These are phyloP conservation scores for Xylaria telfairii DNA, from an alignment of 495 filamentous ascomycete genomes.

Conservation along the genomic window DNA sequence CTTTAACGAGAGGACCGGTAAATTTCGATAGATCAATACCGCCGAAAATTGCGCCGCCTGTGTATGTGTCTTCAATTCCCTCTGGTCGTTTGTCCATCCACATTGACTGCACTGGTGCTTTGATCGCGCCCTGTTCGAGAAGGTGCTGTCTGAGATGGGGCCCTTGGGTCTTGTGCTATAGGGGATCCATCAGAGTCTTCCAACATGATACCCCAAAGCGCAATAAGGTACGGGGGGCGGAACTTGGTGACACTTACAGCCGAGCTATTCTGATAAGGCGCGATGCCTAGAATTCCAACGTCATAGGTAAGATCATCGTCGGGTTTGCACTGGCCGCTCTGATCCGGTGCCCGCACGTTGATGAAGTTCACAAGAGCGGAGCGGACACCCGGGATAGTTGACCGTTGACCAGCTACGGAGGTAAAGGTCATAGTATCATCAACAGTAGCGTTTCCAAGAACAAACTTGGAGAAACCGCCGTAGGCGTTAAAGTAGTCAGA, in stretches of 20 bases:
- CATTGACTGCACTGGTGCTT: conserved; percentile 24
- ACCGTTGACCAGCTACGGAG: conserved; percentile 12
- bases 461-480: not conserved
- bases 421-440: conserved; percentile 19
- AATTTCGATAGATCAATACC: conserved; percentile 73
- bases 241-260: not conserved
- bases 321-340: not conserved
- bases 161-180: not conserved
- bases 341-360: not conserved
- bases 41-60: conserved; percentile 71
- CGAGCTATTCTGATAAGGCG: conserved; percentile 18
- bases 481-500: not conserved
- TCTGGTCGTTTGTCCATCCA: conserved; percentile 25
- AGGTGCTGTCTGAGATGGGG: conserved; percentile 24
- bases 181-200: not conserved
- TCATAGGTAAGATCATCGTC: conserved; percentile 8
- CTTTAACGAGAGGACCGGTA: conserved; percentile 54
- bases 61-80: conserved; percentile 37
- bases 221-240: not conserved
- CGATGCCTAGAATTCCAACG: conserved; percentile 20
- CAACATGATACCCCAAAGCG: not conserved
- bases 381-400: not conserved
- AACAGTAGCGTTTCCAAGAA: not conserved
- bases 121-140: conserved; percentile 22
- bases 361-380: conserved; percentile 4